A percentile compares a stretch with the other conserved stretches of the same genome.
Evolutionary conservation across 129 eudicot species (phyloP).

Genomic region (Ambrosia trifida): DNA sequence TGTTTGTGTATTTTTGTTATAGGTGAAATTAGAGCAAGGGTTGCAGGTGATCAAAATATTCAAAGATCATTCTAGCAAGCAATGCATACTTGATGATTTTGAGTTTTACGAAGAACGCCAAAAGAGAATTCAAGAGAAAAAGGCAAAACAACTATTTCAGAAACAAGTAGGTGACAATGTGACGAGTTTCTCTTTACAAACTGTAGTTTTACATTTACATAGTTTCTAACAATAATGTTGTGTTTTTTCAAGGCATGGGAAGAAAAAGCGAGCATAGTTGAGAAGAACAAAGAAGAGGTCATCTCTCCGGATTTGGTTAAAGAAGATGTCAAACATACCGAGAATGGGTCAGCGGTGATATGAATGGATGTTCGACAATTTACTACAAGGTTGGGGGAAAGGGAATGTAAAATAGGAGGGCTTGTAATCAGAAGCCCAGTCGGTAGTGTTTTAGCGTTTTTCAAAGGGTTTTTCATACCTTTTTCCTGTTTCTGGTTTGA

Average conservation of each 20-base stretch:
- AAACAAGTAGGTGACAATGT: conserved; percentile 56
- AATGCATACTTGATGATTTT: conserved; percentile 77
- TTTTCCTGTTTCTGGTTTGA: conserved; percentile 17
- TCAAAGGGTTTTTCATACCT: conserved; percentile 1
- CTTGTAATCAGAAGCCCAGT: neutral
- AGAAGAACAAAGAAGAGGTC: conserved; percentile 41
- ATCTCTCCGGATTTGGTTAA: conserved; percentile 19
- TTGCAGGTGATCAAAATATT: conserved; percentile 68
- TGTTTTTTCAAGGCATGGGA: conserved; percentile 15
- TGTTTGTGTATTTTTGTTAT: neutral
- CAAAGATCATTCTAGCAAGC: conserved; percentile 66
- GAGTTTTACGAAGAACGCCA: conserved; percentile 79
- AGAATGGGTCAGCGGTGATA: conserved; percentile 20
- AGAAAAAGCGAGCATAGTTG: conserved; percentile 32
- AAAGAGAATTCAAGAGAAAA: conserved; percentile 76
- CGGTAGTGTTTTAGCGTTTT: conserved; percentile 18
- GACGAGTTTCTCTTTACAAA: neutral
- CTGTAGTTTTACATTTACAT: neutral
- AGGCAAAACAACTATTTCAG: conserved; percentile 64
- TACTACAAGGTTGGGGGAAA: neutral
- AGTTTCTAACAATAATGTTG: neutral
- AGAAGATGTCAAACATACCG: conserved; percentile 26
- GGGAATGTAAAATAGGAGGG: conserved; percentile 35
- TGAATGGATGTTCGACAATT: conserved; percentile 19
- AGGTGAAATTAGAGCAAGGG: conserved; percentile 83